Evolutionary conservation across 2,329 filamentous ascomycete species (phyloP).

Genomic region (Pestalotiopsis fici): DNA sequence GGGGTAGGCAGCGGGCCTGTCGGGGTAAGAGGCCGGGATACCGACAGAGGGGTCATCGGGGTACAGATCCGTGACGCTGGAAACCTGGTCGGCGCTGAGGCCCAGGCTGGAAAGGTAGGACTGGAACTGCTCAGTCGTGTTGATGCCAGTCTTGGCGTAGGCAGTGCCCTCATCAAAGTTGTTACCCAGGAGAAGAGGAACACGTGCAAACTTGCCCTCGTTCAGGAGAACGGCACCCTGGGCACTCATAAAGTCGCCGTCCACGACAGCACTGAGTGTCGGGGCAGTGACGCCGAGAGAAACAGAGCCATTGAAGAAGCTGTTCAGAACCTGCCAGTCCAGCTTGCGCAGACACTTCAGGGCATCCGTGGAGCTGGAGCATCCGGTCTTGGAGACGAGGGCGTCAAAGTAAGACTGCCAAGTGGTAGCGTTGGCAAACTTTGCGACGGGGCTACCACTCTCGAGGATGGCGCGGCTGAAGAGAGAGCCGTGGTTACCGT

Average conservation of each 20-base stretch:
- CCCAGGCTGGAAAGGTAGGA: constrained; percentile 28
- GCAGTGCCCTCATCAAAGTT: constrained; percentile 41
- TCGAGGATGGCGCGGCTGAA: constrained; percentile 55
- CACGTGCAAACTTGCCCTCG: constrained; percentile 30
- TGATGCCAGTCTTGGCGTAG: constrained; percentile 54
- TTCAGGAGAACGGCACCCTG: constrained; percentile 27
- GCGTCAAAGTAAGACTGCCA: constrained; percentile 30
- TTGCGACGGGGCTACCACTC: constrained; percentile 41
- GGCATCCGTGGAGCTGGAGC: constrained; percentile 18
- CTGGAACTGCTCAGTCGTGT: constrained; percentile 55
- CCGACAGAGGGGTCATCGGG: constrained; percentile 12
- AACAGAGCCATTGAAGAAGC: constrained; percentile 29
- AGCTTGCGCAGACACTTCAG: constrained; percentile 32
- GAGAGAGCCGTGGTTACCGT: constrained; percentile 52
- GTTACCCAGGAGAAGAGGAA: constrained; percentile 34
- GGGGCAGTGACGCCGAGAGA: constrained; percentile 11
- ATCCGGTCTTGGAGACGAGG: constrained; percentile 25
- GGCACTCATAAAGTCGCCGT: constrained; percentile 41
- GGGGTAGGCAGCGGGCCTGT: not conserved
- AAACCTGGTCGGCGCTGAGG: not conserved
- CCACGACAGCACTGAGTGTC: constrained; percentile 28
- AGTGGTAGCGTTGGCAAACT: not conserved
- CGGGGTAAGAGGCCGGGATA: constrained; percentile 11
- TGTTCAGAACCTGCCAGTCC: constrained; percentile 29
- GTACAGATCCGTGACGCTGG: constrained; percentile 1